These are phyloP conservation scores for Tuber calosporum DNA, from an alignment of 495 filamentous ascomycete genomes.

Conservation along the genomic window DNA sequence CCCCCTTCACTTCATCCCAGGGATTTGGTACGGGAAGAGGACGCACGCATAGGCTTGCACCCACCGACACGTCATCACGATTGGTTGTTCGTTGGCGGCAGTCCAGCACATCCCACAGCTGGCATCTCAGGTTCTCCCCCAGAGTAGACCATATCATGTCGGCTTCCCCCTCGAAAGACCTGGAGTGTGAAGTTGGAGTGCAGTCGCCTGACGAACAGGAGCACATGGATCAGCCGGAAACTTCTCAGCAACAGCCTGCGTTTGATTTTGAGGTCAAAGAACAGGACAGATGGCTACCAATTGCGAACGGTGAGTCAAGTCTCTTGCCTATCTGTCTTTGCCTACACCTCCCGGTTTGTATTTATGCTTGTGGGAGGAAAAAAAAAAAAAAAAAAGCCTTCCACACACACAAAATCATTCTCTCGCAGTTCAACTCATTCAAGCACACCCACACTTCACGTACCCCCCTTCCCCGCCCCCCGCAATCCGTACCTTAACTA, in stretches of 20 bases:
- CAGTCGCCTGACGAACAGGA: constrained; percentile 84
- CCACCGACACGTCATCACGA: constrained; percentile 32
- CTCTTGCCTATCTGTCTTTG: constrained; percentile 50
- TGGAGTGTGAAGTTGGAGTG: constrained; percentile 82
- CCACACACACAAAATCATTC: background rate
- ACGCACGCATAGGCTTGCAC: constrained; percentile 35
- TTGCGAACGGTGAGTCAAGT: constrained; percentile 92
- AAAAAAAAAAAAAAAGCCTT: constrained; percentile 4
- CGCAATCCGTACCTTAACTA: constrained; percentile 30
- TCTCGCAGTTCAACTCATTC: background rate
- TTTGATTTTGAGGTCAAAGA: constrained; percentile 99
- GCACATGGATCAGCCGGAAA: constrained; percentile 61
- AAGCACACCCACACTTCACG: constrained; percentile 4
- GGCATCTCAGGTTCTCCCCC: constrained; percentile 22
- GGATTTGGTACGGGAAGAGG: constrained; percentile 33
- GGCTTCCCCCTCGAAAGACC: constrained; percentile 84
- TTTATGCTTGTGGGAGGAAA: constrained; percentile 33
- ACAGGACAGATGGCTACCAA: constrained; percentile 98
- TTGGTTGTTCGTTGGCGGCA: constrained; percentile 19
- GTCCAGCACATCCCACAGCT: constrained; percentile 34
- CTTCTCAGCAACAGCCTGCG: constrained; percentile 56
- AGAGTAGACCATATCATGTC: constrained; percentile 75
- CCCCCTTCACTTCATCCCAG: constrained; percentile 13
- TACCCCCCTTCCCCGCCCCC: constrained; percentile 27
- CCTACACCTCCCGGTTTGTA: constrained; percentile 41